phyloP scores from a whole-genome alignment of 768 basidiomycete genomes.

The Termitomyces sp. region DNA sequence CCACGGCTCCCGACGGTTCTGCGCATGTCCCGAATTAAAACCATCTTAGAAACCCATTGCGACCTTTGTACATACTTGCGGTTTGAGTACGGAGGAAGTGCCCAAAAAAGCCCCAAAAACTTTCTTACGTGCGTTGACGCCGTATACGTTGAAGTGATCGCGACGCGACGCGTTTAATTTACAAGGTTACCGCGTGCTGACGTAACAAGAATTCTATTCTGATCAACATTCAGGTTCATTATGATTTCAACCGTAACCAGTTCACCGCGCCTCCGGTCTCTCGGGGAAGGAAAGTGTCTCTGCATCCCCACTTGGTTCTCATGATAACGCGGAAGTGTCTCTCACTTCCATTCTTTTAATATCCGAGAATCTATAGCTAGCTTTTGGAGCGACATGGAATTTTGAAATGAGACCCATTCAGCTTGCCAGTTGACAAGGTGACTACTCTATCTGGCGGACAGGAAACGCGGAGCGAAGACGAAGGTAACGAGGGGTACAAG shows the following conservation, averaged over 20 bases:
- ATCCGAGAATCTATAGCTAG: no score
- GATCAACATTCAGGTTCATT: not conserved
- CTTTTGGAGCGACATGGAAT: no score
- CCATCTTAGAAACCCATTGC: not conserved
- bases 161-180: not conserved
- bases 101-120: no score
- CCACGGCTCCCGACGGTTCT: not conserved
- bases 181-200: not conserved
- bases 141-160: not conserved
- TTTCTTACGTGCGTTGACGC: not conserved
- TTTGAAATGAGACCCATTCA: no score
- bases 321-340: not conserved
- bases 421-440: slow-evolving; percentile 1
- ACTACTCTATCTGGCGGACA: not conserved
- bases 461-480: slow-evolving; percentile 7
- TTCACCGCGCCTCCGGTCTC: not conserved
- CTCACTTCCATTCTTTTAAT: not conserved
- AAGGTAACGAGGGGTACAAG: not conserved
- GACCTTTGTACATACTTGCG: not conserved
- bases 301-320: not conserved
- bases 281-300: not conserved
- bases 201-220: not conserved
- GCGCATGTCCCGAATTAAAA: no score
- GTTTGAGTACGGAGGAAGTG: not conserved
- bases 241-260: not conserved